Evolutionary conservation across 805 yeast genomes (phyloP).

Genomic region (Kazachstania martiniae): DNA sequence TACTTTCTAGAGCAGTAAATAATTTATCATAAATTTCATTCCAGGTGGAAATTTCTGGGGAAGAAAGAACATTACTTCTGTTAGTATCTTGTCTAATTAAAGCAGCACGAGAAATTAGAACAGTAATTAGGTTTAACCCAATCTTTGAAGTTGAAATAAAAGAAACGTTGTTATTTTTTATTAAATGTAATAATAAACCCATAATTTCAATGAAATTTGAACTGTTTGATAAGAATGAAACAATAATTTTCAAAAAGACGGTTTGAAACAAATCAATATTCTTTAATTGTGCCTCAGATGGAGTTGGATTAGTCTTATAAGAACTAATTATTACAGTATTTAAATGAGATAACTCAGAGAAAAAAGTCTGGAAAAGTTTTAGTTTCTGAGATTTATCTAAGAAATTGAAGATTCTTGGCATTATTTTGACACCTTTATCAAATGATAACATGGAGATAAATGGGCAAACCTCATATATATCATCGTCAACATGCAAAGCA

Average conservation of each 20-base stretch:
- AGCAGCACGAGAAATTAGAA: slow-evolving; percentile 86
- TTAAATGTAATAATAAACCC: slow-evolving; percentile 58
- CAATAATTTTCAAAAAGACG: slow-evolving; percentile 74
- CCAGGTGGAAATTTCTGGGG: slow-evolving; percentile 47
- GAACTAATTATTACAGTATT: slow-evolving; percentile 72
- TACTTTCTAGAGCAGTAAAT: slow-evolving; percentile 69
- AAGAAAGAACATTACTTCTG: slow-evolving; percentile 29
- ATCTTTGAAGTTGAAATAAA: slow-evolving; percentile 48
- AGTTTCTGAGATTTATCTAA: slow-evolving; percentile 65
- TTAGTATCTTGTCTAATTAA: slow-evolving; percentile 75
- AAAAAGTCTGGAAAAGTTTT: slow-evolving; percentile 64
- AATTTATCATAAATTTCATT: slow-evolving; percentile 68
- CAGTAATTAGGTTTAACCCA: slow-evolving; percentile 79
- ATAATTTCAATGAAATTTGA: slow-evolving; percentile 71
- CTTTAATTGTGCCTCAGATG: slow-evolving; percentile 40
- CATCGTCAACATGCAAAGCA: slow-evolving; percentile 61
- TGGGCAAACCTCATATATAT: slow-evolving; percentile 50
- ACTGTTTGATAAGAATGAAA: slow-evolving; percentile 66
- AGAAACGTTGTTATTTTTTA: slow-evolving; percentile 60
- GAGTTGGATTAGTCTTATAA: slow-evolving; percentile 54
- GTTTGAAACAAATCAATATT: slow-evolving; percentile 69
- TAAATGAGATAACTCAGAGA: slow-evolving; percentile 70
- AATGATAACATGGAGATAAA: slow-evolving; percentile 74
- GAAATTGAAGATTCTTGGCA: slow-evolving; percentile 82
- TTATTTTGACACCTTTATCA: slow-evolving; percentile 79